These are phyloP conservation scores for Exutisphaerella laricina DNA, from an alignment of 2,329 filamentous ascomycete species.

Conservation along the genomic window DNA sequence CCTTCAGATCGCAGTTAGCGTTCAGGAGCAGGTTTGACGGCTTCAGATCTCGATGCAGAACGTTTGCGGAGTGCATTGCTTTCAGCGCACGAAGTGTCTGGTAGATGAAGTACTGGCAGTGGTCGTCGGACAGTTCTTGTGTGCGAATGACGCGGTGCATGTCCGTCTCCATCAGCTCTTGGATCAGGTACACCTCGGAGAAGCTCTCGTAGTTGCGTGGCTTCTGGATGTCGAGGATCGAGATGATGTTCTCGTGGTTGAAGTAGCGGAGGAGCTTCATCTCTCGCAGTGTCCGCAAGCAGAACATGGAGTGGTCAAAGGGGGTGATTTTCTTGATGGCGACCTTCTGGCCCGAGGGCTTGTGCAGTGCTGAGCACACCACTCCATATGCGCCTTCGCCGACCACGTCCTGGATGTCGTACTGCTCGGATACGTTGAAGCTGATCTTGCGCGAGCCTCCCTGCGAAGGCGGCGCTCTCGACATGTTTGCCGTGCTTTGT, in stretches of 20 bases:
- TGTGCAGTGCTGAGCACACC: constrained; percentile 96
- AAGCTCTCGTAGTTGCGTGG: constrained; percentile 93
- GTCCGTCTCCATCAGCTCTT: constrained; percentile 99
- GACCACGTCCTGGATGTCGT: constrained; percentile 99
- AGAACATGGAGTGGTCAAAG: constrained; percentile 66
- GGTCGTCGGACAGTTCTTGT: constrained; percentile 96
- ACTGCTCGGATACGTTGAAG: constrained; percentile 99
- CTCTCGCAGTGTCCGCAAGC: constrained; percentile 84
- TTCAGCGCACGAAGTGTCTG: constrained; percentile 96
- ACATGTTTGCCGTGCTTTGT: constrained; percentile 16
- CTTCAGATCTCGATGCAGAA: constrained; percentile 94
- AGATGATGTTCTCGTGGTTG: constrained; percentile 99
- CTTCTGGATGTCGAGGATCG: constrained; percentile 98
- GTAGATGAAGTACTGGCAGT: constrained; percentile 99
- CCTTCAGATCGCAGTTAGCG: constrained; percentile 97
- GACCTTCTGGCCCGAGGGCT: constrained; percentile 96
- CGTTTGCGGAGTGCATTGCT: constrained; percentile 98
- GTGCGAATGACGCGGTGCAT: constrained; percentile 99
- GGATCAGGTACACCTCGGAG: constrained; percentile 96
- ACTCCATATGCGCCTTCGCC: constrained; percentile 98
- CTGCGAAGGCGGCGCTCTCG: constrained; percentile 25
- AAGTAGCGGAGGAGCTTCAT: constrained; percentile 99
- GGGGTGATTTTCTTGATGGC: constrained; percentile 99
- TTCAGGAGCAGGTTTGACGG: constrained; percentile 95
- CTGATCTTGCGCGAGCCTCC: constrained; percentile 80